Conservation (phyloP, 257 asterid species). For the Lycium ferocissimum region DNA sequence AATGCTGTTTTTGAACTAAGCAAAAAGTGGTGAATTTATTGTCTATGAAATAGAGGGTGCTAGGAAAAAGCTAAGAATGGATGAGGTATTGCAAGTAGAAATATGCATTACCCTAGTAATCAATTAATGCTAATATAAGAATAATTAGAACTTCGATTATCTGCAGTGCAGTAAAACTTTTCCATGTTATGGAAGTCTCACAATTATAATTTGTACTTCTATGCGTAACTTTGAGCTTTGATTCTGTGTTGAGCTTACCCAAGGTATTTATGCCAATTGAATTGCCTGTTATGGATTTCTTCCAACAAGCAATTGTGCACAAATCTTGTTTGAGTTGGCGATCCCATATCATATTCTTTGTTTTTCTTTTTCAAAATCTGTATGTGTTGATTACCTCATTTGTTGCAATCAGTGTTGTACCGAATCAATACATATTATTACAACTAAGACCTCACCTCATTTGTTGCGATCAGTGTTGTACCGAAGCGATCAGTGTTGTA, state of each 20-base stretch:
- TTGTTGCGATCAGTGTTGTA: too few relatives aligned
- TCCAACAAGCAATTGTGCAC: too few relatives aligned
- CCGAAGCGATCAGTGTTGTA: neutral
- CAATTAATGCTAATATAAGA: neutral
- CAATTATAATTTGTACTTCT: too few relatives aligned
- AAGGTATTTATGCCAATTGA: neutral
- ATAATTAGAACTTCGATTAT: too few relatives aligned
- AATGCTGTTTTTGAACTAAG: neutral
- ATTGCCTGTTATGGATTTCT: neutral
- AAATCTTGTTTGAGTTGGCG: too few relatives aligned
- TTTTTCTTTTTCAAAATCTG: neutral
- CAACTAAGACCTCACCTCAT: neutral
- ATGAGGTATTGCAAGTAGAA: neutral
- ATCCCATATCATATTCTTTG: too few relatives aligned
- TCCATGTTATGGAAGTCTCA: too few relatives aligned
- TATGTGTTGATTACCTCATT: neutral
- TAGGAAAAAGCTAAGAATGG: neutral
- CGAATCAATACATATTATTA: neutral
- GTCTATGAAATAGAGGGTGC: neutral
- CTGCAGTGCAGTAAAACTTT: too few relatives aligned
- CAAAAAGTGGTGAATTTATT: neutral
- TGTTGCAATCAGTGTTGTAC: neutral
- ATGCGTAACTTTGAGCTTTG: too few relatives aligned
- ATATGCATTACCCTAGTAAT: too few relatives aligned
- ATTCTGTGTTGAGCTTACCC: neutral